These are phyloP conservation scores for Coprinopsis marcescibilis DNA, from an alignment of 768 basidiomycete genomes.

Conservation along the genomic window DNA sequence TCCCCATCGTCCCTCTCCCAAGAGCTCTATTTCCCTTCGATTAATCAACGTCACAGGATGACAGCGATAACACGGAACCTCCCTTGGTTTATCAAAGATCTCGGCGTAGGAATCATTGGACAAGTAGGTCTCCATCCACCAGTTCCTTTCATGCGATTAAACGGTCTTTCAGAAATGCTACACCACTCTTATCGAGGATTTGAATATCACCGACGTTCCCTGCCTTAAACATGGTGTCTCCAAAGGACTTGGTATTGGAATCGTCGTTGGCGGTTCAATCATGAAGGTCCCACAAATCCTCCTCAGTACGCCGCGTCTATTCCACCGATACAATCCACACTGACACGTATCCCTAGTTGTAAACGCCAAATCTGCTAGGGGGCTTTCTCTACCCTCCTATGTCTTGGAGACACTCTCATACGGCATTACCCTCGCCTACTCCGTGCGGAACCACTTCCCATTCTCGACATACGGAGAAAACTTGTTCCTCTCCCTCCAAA, in stretches of 20 bases:
- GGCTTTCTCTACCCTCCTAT: slow-evolving; percentile 83
- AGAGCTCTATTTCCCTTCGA: too few relatives aligned
- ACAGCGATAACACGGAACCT: slow-evolving; percentile 75
- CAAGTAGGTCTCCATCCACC: slow-evolving; percentile 40
- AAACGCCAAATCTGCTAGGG: slow-evolving; percentile 70
- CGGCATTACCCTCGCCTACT: slow-evolving; percentile 85
- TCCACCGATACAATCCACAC: not conserved
- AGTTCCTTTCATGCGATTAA: not conserved
- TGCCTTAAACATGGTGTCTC: slow-evolving; percentile 92
- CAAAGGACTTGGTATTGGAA: slow-evolving; percentile 88
- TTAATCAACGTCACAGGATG: too few relatives aligned
- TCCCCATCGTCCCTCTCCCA: too few relatives aligned
- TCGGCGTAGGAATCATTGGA: slow-evolving; percentile 78
- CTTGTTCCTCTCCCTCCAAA: slow-evolving; percentile 86
- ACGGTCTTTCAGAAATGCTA: slow-evolving; percentile 70
- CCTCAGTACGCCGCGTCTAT: slow-evolving; percentile 52
- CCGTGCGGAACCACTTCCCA: slow-evolving; percentile 78
- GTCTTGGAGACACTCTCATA: slow-evolving; percentile 88
- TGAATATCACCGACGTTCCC: slow-evolving; percentile 66
- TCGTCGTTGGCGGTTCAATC: slow-evolving; percentile 87
- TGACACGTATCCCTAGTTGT: slow-evolving; percentile 44
- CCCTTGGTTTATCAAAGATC: slow-evolving; percentile 80
- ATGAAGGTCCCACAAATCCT: slow-evolving; percentile 96
- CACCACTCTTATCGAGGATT: slow-evolving; percentile 78
- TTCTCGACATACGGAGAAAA: slow-evolving; percentile 99